Percentiles rank a stretch among this genome's conserved stretches.
Conservation (phyloP, 2,329 filamentous ascomycete species). For the Stachybotrys chartarum region DNA sequence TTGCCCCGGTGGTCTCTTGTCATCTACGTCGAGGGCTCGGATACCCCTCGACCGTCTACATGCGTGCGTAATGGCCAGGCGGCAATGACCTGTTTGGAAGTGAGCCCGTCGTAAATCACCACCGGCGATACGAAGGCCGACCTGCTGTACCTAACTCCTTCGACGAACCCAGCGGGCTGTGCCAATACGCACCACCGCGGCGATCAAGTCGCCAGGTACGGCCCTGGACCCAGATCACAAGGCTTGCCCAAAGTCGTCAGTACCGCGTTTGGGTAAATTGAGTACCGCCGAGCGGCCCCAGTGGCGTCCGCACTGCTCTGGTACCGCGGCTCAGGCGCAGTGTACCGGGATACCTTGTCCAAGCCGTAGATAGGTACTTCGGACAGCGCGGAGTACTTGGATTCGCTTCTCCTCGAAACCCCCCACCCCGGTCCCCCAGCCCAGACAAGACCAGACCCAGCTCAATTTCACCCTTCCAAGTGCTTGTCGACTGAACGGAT, state of each 20-base stretch:
- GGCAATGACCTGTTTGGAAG: no score
- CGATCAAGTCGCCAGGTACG: background rate
- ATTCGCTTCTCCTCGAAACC: background rate
- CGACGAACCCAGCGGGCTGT: background rate
- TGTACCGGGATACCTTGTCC: background rate
- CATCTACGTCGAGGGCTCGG: background rate
- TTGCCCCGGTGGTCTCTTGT: background rate
- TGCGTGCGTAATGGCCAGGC: no score
- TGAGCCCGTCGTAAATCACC: background rate
- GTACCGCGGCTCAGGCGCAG: background rate
- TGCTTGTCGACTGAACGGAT: background rate
- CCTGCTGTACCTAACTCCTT: background rate
- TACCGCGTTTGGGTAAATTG: background rate
- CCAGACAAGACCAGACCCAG: conserved; percentile 1
- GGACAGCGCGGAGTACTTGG: background rate
- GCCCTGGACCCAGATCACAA: background rate
- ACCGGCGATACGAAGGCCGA: background rate
- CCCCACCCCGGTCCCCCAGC: background rate
- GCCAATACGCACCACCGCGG: background rate
- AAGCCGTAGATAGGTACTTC: no score
- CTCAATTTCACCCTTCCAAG: background rate
- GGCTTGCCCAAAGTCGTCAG: background rate
- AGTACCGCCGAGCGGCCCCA: no score
- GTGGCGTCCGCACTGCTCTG: no score
- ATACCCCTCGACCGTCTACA: no score